Conservation (phyloP, 1,284 basidiomycete genomes). For the Xerocomus minutiporus region DNA sequence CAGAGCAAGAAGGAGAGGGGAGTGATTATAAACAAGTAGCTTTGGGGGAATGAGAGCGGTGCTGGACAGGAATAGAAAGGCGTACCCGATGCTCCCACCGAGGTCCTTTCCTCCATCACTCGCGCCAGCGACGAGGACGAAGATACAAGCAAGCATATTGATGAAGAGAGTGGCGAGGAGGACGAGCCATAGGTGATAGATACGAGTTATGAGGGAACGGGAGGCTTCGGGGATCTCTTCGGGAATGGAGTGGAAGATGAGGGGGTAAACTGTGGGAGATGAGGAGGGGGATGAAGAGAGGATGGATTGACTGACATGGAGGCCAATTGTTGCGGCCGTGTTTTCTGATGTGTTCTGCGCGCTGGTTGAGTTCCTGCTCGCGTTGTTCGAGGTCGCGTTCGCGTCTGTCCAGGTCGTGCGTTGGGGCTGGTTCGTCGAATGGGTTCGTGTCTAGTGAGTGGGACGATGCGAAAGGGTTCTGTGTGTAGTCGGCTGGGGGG, state of each 20-base stretch:
- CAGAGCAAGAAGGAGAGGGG: constrained; percentile 84
- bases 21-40: constrained; percentile 82
- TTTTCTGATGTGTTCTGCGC: constrained; percentile 68
- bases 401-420: constrained; percentile 51
- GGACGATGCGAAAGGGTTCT: constrained; percentile 81
- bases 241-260: constrained; percentile 89
- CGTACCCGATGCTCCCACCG: constrained; percentile 74
- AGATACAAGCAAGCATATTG: constrained; percentile 90
- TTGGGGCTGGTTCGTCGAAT: constrained; percentile 66
- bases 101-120: constrained; percentile 77
- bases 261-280: constrained; percentile 70
- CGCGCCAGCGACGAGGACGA: constrained; percentile 75
- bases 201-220: constrained; percentile 72
- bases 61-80: constrained; percentile 29
- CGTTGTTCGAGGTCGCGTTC: constrained; percentile 78
- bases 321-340: constrained; percentile 91
- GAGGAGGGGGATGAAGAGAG: constrained; percentile 9
- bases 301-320: constrained; percentile 50
- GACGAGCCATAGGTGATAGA: constrained; percentile 87
- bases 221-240: constrained; percentile 86
- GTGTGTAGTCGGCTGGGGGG: constrained; percentile 39
- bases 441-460: constrained; percentile 79
- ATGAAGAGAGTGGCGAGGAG: constrained; percentile 74
- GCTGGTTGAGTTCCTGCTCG: constrained; percentile 65
- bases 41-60: constrained; percentile 33